Base-by-base conservation (phyloP, 2,329 filamentous ascomycete genomes). In the Calonectria hongkongensis region DNA sequence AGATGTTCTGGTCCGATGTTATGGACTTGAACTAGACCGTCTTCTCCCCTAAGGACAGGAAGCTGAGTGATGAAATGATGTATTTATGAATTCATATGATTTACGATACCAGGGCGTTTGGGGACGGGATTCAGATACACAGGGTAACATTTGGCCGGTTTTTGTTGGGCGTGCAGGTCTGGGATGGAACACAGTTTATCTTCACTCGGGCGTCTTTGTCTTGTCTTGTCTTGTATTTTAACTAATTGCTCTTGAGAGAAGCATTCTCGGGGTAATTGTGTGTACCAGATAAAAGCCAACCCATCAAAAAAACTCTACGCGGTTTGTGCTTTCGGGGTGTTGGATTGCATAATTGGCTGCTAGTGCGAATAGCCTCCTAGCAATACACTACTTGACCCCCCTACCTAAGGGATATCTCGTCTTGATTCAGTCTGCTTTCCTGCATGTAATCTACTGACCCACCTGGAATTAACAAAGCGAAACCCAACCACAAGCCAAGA, bases 1-100 rank as follows among this genome's bases (percentile, higher is more conserved):
- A 72, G 8, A 72, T 72, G 70, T n/a, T 56, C 27, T 68, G 70
- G 70, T 39, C 25, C 15, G 65, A 72, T 13, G 21, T 4, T 2
- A 72, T 72, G 70, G 65, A 72, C 3, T 3, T 72, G 6, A 56
- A 48, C 7, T 72, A 48, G 41, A 16, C 28, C 1, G 16, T 21
- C 28, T 45, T 13, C 16, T 15, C 41, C 18, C 21, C n/a, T 4
- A 13, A 1, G 45, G 13, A 48, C 43, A 21, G 15, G 8, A n/a
- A 8, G 4, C 12, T 4, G n/a, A 3, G 18, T 12, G 9, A 48
- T 13, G 45, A 25, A n/a, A 21, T 25, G 13, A 48, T 25, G 45
- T 12, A 9, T 48, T 25, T 25, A 48, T 13, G 45, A 48, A 48
- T 13, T n/a, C 4, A 48, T 9, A 12, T 10, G 21, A 25, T 48